Evolutionary conservation across 129 eudicot species (phyloP).

Genomic region (Daucus carota): DNA sequence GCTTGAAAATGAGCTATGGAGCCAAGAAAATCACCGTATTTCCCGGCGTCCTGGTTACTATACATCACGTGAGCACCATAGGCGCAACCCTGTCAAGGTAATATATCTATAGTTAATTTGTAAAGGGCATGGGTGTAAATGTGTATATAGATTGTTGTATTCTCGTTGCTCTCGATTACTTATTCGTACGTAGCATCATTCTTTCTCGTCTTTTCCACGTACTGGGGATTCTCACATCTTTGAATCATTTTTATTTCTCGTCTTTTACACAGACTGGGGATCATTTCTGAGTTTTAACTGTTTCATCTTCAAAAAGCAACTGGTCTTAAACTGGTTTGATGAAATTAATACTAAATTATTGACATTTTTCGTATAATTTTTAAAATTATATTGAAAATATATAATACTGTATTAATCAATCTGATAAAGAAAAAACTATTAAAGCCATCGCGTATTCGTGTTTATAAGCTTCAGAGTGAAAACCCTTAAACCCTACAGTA

Average conservation of each 20-base stretch:
- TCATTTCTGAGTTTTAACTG: background rate
- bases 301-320: too few relatives aligned
- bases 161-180: background rate
- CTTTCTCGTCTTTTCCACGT: background rate
- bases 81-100: background rate
- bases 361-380: too few relatives aligned
- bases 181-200: background rate
- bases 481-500: too few relatives aligned
- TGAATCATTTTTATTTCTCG: background rate
- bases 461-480: too few relatives aligned
- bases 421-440: too few relatives aligned
- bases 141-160: background rate
- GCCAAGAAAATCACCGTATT: slow-evolving; percentile 12
- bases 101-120: background rate
- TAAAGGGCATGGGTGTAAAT: background rate
- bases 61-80: slow-evolving; percentile 1
- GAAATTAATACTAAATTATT: too few relatives aligned
- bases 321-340: too few relatives aligned
- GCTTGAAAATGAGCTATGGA: too few relatives aligned
- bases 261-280: too few relatives aligned
- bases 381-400: too few relatives aligned
- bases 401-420: too few relatives aligned
- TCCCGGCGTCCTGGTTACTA: slow-evolving; percentile 6
- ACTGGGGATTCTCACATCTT: background rate
- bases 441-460: too few relatives aligned